phyloP scores from a whole-genome alignment of 495 filamentous ascomycete species.

The Astrocystis sublimbata region DNA sequence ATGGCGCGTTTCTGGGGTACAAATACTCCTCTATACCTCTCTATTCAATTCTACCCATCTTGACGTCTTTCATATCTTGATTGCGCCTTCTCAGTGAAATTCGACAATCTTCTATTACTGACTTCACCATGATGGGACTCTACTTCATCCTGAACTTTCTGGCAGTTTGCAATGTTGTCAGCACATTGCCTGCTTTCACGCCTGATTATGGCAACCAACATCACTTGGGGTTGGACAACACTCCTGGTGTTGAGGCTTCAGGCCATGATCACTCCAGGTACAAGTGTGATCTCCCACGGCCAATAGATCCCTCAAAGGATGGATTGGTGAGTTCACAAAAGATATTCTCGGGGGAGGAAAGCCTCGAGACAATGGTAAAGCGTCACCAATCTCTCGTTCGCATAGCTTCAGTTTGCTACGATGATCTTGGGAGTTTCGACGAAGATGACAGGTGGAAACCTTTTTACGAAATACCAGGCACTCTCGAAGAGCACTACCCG shows the following conservation, averaged over 20 bases:
- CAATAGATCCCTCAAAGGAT: neutral
- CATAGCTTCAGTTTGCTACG: slow-evolving; percentile 51
- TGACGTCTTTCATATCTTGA: neutral
- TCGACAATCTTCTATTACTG: neutral
- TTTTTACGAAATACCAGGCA: slow-evolving; percentile 42
- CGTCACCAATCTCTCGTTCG: slow-evolving; percentile 35
- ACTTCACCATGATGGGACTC: neutral
- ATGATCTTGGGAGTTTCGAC: slow-evolving; percentile 50
- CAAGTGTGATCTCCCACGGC: neutral
- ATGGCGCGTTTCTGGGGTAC: too few relatives aligned
- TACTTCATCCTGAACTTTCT: neutral
- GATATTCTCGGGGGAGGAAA: neutral
- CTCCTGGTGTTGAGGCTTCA: neutral
- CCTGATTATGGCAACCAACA: neutral
- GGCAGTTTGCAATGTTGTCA: neutral
- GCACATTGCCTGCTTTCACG: neutral
- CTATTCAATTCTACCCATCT: neutral
- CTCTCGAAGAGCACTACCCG: slow-evolving; percentile 46
- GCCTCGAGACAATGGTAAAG: slow-evolving; percentile 18
- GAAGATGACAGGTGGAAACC: slow-evolving; percentile 51
- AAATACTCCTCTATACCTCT: neutral
- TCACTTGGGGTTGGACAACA: neutral
- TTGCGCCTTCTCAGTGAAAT: neutral
- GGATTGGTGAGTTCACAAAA: slow-evolving; percentile 1
- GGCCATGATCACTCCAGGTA: neutral